phyloP scores from a whole-genome alignment of 257 asterid genomes.

The Solanum chiquidenum region DNA sequence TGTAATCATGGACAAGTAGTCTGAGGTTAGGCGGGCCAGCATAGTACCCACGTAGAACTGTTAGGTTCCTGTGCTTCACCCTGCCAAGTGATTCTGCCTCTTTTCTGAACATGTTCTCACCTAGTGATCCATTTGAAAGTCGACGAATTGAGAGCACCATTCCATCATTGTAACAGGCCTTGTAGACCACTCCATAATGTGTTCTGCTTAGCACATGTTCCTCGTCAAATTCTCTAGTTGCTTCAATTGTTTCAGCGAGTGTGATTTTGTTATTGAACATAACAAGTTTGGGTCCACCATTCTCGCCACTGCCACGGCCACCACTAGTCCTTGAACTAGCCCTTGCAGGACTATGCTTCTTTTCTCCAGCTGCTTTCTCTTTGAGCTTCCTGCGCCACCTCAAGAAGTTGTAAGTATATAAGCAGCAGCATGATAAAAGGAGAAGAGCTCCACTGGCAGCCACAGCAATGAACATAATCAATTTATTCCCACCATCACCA shows the following conservation, averaged over 20 bases:
- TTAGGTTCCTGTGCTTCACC: conserved; percentile 65
- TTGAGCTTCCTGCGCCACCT: conserved; percentile 65
- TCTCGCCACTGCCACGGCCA: conserved; percentile 55
- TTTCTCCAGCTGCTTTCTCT: conserved; percentile 32
- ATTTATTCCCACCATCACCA: conserved; percentile 24
- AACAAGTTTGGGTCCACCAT: conserved; percentile 49
- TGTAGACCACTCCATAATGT: conserved; percentile 46
- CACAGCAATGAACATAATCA: conserved; percentile 52
- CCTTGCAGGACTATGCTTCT: conserved; percentile 61
- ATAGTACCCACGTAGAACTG: conserved; percentile 62
- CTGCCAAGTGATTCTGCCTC: conserved; percentile 57
- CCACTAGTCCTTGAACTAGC: conserved; percentile 61
- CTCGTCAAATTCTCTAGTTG: conserved; percentile 63
- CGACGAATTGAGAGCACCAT: conserved; percentile 58
- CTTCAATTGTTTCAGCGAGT: conserved; percentile 55
- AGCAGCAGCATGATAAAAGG: conserved; percentile 56
- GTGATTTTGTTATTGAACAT: conserved; percentile 70
- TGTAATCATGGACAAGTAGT: conserved; percentile 60
- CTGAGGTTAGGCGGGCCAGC: conserved; percentile 50
- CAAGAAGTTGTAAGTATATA: conserved; percentile 49
- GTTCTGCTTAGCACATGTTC: conserved; percentile 58
- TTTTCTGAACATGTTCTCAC: conserved; percentile 46
- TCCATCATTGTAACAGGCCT: conserved; percentile 62
- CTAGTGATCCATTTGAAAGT: conserved; percentile 37
- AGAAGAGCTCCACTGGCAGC: conserved; percentile 55